A percentile compares a stretch with the other conserved stretches of the same genome.
Conservation (phyloP, 1,139 yeast genomes). For the Wickerhamomyces sp. region DNA sequence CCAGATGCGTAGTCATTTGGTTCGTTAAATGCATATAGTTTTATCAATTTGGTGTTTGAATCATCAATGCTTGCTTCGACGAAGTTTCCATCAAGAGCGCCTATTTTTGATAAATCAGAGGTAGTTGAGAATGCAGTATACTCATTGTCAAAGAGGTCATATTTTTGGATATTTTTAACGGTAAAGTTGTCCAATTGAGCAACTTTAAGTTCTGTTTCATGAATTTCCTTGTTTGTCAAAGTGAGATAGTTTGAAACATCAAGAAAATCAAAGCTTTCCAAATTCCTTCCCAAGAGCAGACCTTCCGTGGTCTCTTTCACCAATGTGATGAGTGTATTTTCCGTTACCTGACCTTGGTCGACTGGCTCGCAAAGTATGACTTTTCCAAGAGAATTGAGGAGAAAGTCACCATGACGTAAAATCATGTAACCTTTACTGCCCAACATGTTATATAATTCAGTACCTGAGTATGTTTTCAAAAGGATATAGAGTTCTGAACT, state of each 20-base stretch:
- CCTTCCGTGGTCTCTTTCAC: slow-evolving; percentile 33
- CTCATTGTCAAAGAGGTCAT: slow-evolving; percentile 34
- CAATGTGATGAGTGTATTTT: slow-evolving; percentile 47
- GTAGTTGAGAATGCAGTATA: slow-evolving; percentile 51
- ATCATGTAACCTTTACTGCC: slow-evolving; percentile 10
- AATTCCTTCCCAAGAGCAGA: slow-evolving; percentile 9
- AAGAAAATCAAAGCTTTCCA: slow-evolving; percentile 5
- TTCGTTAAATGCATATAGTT: slow-evolving; percentile 58
- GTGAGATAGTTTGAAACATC: slow-evolving; percentile 15
- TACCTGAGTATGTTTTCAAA: slow-evolving; percentile 15
- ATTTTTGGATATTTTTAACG: slow-evolving; percentile 20
- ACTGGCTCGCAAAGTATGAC: slow-evolving; percentile 68
- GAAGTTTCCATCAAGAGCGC: slow-evolving; percentile 68
- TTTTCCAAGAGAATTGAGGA: slow-evolving; percentile 33
- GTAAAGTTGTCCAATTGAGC: slow-evolving; percentile 9
- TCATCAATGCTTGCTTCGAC: slow-evolving; percentile 36
- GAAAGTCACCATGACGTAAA: slow-evolving; percentile 19
- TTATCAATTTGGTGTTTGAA: slow-evolving; percentile 31
- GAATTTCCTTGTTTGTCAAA: slow-evolving; percentile 4
- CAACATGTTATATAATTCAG: slow-evolving; percentile 10
- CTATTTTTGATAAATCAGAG: slow-evolving; percentile 48
- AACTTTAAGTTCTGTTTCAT: slow-evolving; percentile 10
- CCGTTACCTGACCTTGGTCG: slow-evolving; percentile 54
- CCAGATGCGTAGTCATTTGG: slow-evolving; percentile 46
- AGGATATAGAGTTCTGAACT: slow-evolving; percentile 15